phyloP scores from a whole-genome alignment of 495 filamentous ascomycete species.

The Aspergillus kassunensis region DNA sequence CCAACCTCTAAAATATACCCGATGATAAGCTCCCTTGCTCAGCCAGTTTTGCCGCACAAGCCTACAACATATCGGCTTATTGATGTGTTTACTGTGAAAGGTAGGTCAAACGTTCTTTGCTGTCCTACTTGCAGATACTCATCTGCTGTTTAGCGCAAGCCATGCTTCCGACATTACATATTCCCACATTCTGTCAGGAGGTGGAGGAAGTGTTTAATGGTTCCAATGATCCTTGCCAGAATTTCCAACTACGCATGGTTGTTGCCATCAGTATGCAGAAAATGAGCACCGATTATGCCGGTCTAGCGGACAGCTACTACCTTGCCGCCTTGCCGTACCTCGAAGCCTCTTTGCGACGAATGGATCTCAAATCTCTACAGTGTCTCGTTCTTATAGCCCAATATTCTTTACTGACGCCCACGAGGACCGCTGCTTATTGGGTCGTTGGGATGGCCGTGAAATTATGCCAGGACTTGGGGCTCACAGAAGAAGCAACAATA shows the following conservation, averaged over 20 bases:
- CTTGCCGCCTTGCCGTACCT: constrained; percentile 77
- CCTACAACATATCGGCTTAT: constrained; percentile 67
- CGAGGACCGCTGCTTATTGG: constrained; percentile 85
- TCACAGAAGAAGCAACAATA: constrained; percentile 83
- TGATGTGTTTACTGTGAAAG: constrained; percentile 75
- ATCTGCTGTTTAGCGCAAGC: constrained; percentile 63
- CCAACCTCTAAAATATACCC: constrained; percentile 70
- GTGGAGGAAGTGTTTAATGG: constrained; percentile 75
- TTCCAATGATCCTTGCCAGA: constrained; percentile 70
- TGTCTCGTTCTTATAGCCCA: constrained; percentile 82
- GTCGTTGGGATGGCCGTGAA: constrained; percentile 80
- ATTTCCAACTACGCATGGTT: constrained; percentile 83
- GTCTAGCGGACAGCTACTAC: constrained; percentile 88
- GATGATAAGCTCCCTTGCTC: constrained; percentile 70
- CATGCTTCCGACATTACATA: constrained; percentile 79
- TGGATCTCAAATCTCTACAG: constrained; percentile 85
- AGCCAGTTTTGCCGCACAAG: constrained; percentile 61
- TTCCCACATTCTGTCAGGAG: constrained; percentile 70
- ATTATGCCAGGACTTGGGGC: constrained; percentile 79
- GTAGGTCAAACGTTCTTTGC: constrained; percentile 42
- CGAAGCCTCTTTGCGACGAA: constrained; percentile 69
- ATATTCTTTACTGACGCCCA: constrained; percentile 89
- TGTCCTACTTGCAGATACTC: constrained; percentile 6
- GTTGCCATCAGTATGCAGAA: constrained; percentile 91
- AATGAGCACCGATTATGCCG: constrained; percentile 72